Evolutionary conservation across 2,329 filamentous ascomycete species (phyloP), one percentile per base, ranked within the genome.

Genomic region (Fusarium drepaniforme): DNA sequence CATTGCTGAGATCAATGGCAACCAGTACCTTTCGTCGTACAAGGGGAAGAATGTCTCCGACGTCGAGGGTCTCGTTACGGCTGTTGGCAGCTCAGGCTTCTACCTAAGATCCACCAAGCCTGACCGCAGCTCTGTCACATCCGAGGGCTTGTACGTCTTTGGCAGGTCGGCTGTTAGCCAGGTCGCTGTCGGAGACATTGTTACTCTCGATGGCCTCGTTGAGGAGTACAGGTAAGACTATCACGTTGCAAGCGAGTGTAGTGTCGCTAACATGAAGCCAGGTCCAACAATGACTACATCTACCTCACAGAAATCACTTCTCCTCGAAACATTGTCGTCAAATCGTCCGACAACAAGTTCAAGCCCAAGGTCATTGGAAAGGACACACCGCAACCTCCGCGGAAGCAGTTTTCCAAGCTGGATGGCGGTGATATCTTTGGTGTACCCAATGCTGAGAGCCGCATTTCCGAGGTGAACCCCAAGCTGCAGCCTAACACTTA

Each of bases 81-180:
- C 91, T 38, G 91, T 90, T 78, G 86, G 88, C 0, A 86, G 88
- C 16, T 86, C 85, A 69, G 92, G 92, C 15, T 86, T 94, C 79
- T 94, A 88, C 85, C 84, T 94, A 21, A 89, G 90, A 51, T 92
- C 91, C 1, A 88, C 87, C 0, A 84, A 83, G 38, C 87, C 90
- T 1, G 89, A 92, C 78, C 80, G 85, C 58, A 88, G 91, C 77
- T 79, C 83, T 16, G 83, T 85, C 57, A 91, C 90, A 3, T 93
- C 91, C 1, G 90, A 93, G 79, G 90, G 90, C 3, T 80, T 94
- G 71, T 94, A 92, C 76, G 88, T 94, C 46, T 94, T 88, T 78
- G 86, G 89, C 72, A 85, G 84, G 73, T 83, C 83, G 8, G 85
- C 89, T 2, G 85, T 86, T 23, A 80, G 83, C 8, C 88, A 88